A percentile compares a stretch with the other conserved stretches of the same genome.
phyloP scores from a whole-genome alignment of 2,329 filamentous ascomycete species.

The Cylindrodendrum hubeiense region DNA sequence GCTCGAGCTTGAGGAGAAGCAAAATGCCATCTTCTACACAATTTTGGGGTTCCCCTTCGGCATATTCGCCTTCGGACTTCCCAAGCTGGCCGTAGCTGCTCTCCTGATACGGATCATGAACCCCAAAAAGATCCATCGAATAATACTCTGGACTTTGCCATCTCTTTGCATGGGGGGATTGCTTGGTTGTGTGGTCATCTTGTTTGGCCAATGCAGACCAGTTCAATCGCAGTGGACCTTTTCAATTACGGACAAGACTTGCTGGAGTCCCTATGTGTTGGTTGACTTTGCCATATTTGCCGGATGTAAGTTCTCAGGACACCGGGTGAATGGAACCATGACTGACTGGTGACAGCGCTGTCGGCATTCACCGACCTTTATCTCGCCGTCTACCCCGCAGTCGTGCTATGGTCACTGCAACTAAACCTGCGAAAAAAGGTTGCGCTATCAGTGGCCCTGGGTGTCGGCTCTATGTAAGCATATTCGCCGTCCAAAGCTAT shows the following conservation, averaged over 20 bases:
- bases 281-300: conserved; percentile 55
- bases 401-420: conserved; percentile 52
- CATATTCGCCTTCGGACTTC: conserved; percentile 54
- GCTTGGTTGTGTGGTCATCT: conserved; percentile 52
- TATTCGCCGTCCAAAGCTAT: background rate
- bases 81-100: conserved; percentile 56
- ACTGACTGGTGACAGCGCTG: conserved; percentile 36
- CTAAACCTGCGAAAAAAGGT: conserved; percentile 56
- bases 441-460: conserved; percentile 52
- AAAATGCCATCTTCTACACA: conserved; percentile 50
- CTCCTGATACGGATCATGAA: conserved; percentile 54
- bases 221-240: conserved; percentile 54
- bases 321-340: accelerated
- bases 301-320: conserved; percentile 47
- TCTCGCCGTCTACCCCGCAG: conserved; percentile 55
- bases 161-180: conserved; percentile 46
- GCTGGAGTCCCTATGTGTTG: conserved; percentile 52
- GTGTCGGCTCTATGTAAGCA: conserved; percentile 54
- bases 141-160: conserved; percentile 53
- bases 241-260: conserved; percentile 44
- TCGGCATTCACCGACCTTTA: conserved; percentile 56
- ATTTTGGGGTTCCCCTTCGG: conserved; percentile 52
- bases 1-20: conserved; percentile 46
- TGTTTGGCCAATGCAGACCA: conserved; percentile 58
- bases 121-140: conserved; percentile 48